Evolutionary conservation across 2,329 filamentous ascomycete genomes (phyloP), one percentile per base, ranked within the genome.

Genomic region (Arthrobotrys sinensis): DNA sequence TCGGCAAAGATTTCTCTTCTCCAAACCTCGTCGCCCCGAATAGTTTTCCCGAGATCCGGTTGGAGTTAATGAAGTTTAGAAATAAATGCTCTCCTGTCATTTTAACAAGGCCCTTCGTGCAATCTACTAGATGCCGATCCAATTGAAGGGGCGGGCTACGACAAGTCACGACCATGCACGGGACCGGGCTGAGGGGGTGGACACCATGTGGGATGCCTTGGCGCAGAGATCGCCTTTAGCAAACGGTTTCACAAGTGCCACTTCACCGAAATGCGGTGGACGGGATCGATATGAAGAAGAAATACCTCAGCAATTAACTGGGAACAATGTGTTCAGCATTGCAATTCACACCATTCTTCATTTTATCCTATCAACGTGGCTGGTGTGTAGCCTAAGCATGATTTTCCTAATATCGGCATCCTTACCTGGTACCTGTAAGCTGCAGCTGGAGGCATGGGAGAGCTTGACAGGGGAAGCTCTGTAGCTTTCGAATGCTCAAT

Each of bases 191-290:
- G 60, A 71, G 62, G 36, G 66, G 16, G 43, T 63, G 66, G 46
- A 28, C 21, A 40, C 57, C 67, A 72, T 72, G 50, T 65, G 67
- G 66, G 75, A 72, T 24, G 8, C 32, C 75, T 67, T 72, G 67
- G 75, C 75, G 45, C 40, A 62, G 57, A 52, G 75, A 78, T 72
- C 62, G 52, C 45, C 60, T 78, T 53, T 67, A 16, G 52, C 66
- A 55, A 63, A 68, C 50, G 53, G 67, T 63, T 71, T 71, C 70
- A 68, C 52, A 14, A 52, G 40, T 50, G 40, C 40, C 45, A 16
- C 36, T 24, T 36, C 24, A 43, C 55, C 52, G 55, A 32, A 60
- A 43, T 43, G 55, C 36, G 34, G 34, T 24, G 36, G 34, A 8
- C 55, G 55, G 55, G 52, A 57, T 28, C 11, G 36, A 40, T 60